Percentiles rank a stretch among this genome's conserved stretches.
These are phyloP conservation scores for Mycena citricolor DNA, from an alignment of 1,284 basidiomycete species.

Conservation along the genomic window DNA sequence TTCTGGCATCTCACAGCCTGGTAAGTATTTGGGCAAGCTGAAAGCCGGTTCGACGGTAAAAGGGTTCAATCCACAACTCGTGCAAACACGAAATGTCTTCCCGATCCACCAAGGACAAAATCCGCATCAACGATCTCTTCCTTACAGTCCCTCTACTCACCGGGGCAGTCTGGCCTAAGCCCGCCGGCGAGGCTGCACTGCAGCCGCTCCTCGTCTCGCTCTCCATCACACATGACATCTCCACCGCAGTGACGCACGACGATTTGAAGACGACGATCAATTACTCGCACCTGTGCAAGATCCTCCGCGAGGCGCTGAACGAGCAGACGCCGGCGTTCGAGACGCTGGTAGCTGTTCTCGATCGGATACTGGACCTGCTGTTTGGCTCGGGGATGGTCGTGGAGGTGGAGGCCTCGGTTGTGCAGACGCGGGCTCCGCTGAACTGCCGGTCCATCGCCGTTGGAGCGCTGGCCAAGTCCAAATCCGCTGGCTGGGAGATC, in stretches of 20 bases:
- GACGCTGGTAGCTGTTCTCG: constrained; percentile 43
- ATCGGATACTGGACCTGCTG: constrained; percentile 44
- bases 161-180: constrained; percentile 45
- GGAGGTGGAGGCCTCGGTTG: too few species aligned
- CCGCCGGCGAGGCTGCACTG: constrained; percentile 30
- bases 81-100: too few species aligned
- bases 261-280: constrained; percentile 59
- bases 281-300: constrained; percentile 45
- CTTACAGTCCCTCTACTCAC: constrained; percentile 39
- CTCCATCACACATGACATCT: constrained; percentile 54
- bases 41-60: too few species aligned
- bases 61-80: too few species aligned
- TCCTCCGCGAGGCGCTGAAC: constrained; percentile 14
- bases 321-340: constrained; percentile 30
- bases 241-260: constrained; percentile 52
- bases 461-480: constrained; percentile 34
- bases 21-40: too few species aligned
- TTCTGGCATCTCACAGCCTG: too few species aligned
- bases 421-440: constrained; percentile 53
- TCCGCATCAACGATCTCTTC: constrained; percentile 50
- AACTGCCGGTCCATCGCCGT: constrained; percentile 51
- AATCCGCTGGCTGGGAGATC: constrained; percentile 29
- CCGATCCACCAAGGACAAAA: constrained; percentile 37
- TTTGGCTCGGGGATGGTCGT: too few species aligned
- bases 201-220: constrained; percentile 65